Evolutionary conservation across 345 rosid species (phyloP).

Genomic region (Jatropha curcas): DNA sequence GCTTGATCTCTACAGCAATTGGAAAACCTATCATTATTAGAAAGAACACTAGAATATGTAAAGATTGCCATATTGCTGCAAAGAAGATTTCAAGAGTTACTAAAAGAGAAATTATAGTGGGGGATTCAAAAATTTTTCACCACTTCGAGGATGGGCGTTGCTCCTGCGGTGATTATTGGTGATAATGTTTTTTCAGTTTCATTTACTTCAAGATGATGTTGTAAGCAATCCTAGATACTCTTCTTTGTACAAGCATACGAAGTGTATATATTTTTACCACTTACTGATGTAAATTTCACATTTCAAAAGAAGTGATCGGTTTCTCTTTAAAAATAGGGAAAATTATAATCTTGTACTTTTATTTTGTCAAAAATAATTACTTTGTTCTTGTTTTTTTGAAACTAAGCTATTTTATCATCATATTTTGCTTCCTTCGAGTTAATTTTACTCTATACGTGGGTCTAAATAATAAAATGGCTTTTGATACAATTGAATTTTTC

Average conservation of each 20-base stretch:
- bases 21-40: conserved; percentile 51
- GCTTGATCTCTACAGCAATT: conserved; percentile 54
- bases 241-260: too few relatives aligned
- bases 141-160: conserved; percentile 59
- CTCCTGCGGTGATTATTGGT: conserved; percentile 59
- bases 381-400: too few relatives aligned
- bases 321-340: too few relatives aligned
- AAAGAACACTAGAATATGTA: conserved; percentile 67
- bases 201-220: neutral
- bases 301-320: too few relatives aligned
- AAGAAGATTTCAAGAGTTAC: conserved; percentile 50
- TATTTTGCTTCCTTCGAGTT: too few relatives aligned
- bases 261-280: neutral
- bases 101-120: conserved; percentile 55
- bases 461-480: too few relatives aligned
- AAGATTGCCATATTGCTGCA: conserved; percentile 55
- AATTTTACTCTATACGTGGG: too few relatives aligned
- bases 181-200: conserved; percentile 5
- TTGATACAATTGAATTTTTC: too few relatives aligned
- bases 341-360: too few relatives aligned
- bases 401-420: too few relatives aligned
- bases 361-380: too few relatives aligned
- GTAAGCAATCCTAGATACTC: neutral
- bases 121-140: conserved; percentile 61
- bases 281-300: neutral